phyloP scores from a whole-genome alignment of 129 eudicot species.

The Lonicera japonica region DNA sequence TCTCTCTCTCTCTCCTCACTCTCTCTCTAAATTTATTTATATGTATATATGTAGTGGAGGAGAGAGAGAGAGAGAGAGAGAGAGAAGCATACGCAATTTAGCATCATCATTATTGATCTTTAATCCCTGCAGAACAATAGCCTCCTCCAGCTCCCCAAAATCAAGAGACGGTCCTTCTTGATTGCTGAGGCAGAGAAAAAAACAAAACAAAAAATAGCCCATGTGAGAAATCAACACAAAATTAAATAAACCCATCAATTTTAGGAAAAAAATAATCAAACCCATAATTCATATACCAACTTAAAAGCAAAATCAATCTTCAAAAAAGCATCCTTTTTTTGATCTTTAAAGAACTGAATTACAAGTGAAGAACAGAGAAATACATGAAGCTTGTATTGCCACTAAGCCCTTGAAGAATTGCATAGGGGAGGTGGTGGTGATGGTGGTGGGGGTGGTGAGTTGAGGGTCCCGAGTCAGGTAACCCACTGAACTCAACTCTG shows the following conservation, averaged over 20 bases:
- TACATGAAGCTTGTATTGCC: conserved; percentile 70
- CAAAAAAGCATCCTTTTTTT: no score
- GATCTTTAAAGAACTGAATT: no score
- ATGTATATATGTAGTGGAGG: conserved; percentile 17
- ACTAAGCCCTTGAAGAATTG: conserved; percentile 56
- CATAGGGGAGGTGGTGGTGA: conserved; percentile 56
- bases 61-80: conserved; percentile 3
- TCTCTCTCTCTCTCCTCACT: conserved; percentile 11
- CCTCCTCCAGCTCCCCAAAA: conserved; percentile 96
- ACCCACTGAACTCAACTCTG: conserved; percentile 65
- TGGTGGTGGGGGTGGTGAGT: conserved; percentile 59
- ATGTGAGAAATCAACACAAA: conserved; percentile 25
- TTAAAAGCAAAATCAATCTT: no score
- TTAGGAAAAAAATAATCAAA: conserved; percentile 3
- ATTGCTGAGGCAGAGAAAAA: conserved; percentile 33
- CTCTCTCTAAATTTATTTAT: conserved; percentile 6
- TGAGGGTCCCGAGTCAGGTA: conserved; percentile 59
- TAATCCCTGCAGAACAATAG: conserved; percentile 77
- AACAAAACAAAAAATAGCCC: neutral
- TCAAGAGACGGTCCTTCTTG: conserved; percentile 82
- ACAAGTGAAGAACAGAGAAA: neutral
- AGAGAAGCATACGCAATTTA: conserved; percentile 55
- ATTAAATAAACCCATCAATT: neutral
- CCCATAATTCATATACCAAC: neutral
- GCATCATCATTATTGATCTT: conserved; percentile 63